Evolutionary conservation across 73 alveolate genomes (phyloP).

Genomic region (Paraurostyla sp.): DNA sequence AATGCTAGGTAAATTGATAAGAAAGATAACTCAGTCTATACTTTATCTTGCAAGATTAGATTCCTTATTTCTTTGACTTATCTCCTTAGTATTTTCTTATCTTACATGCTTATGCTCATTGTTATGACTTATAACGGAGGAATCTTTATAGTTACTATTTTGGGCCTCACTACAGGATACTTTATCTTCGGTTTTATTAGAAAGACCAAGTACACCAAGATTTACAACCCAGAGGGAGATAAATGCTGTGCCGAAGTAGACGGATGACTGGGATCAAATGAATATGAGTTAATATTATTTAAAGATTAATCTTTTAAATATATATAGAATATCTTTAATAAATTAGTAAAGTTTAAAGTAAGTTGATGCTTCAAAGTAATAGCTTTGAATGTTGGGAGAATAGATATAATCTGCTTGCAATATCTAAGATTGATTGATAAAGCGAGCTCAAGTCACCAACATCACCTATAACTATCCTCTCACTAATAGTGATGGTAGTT

Average conservation of each 20-base stretch:
- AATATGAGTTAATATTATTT: not conserved
- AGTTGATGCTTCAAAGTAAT: constrained; percentile 17
- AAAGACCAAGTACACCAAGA: constrained; percentile 29
- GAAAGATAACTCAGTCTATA: constrained; percentile 11
- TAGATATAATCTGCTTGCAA: not conserved
- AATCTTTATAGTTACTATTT: constrained; percentile 46
- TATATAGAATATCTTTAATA: not conserved
- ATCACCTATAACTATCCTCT: not conserved
- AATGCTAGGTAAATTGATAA: constrained; percentile 21
- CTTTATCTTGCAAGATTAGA: constrained; percentile 45
- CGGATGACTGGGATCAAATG: constrained; percentile 28
- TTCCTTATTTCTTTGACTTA: constrained; percentile 31
- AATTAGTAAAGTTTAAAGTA: not conserved
- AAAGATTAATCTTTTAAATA: not conserved
- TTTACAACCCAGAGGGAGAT: constrained; percentile 65
- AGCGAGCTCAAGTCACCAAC: no score
- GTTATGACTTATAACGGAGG: constrained; percentile 69
- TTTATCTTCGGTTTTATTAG: constrained; percentile 63
- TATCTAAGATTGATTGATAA: not conserved
- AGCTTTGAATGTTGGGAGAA: constrained; percentile 40
- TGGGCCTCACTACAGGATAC: constrained; percentile 66
- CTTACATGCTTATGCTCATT: constrained; percentile 64
- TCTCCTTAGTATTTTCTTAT: constrained; percentile 31
- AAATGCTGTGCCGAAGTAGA: constrained; percentile 70
- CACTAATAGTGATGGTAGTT: constrained; percentile 50